Conservation (phyloP, 495 filamentous ascomycete genomes). For the Podospora pseudocomata region DNA sequence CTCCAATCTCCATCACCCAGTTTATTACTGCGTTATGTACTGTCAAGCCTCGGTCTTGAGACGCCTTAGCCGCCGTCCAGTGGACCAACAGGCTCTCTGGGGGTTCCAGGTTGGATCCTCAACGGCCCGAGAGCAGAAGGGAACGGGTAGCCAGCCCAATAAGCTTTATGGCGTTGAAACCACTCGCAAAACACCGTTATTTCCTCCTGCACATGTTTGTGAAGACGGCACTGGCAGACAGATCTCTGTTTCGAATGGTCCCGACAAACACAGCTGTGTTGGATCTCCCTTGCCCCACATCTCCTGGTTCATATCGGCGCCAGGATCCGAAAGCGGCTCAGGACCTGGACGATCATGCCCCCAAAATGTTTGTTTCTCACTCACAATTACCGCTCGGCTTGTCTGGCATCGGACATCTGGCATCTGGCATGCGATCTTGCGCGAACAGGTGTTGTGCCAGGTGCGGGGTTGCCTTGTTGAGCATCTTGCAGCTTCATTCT, state of each 20-base stretch:
- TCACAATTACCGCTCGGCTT: neutral
- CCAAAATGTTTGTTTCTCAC: neutral
- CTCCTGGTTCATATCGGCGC: neutral
- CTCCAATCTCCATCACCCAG: neutral
- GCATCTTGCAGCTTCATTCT: neutral
- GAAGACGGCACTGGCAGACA: neutral
- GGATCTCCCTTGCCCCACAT: neutral
- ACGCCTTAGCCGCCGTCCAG: neutral
- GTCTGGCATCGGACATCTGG: conserved; percentile 4
- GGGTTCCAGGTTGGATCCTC: neutral
- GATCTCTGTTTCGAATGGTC: neutral
- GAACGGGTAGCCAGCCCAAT: neutral
- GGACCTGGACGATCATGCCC: neutral
- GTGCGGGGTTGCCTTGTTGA: conserved; percentile 2
- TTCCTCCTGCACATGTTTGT: neutral
- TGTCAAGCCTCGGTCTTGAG: neutral
- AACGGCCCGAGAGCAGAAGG: neutral
- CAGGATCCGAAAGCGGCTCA: neutral
- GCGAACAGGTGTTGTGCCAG: neutral
- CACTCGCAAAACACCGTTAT: neutral
- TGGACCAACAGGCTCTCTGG: neutral
- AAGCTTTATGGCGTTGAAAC: neutral
- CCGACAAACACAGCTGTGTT: neutral
- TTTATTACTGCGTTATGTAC: neutral
- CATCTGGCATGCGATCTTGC: conserved; percentile 6